Conservation (phyloP, 768 basidiomycete species). For the Leccinum variicolor region DNA sequence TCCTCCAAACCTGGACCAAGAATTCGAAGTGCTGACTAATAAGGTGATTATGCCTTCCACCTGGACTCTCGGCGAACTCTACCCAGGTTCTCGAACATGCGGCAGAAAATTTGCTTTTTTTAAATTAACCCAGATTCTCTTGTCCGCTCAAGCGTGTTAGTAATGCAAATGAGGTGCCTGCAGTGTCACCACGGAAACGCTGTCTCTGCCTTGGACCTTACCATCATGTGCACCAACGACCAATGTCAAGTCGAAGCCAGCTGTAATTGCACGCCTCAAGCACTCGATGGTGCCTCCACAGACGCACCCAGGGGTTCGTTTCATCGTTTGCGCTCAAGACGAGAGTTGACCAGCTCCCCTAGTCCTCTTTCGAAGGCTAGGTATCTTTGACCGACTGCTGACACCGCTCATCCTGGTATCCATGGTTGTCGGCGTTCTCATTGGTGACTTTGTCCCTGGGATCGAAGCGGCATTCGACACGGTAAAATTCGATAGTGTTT, state of each 20-base stretch:
- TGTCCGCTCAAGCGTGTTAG: too few species aligned
- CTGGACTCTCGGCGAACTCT: too few species aligned
- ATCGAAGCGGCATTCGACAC: slow-evolving; percentile 63
- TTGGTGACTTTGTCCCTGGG: slow-evolving; percentile 62
- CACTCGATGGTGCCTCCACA: background rate
- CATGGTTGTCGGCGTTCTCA: slow-evolving; percentile 75
- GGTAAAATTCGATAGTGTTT: slow-evolving; percentile 64
- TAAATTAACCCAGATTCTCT: too few species aligned
- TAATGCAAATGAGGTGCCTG: too few species aligned
- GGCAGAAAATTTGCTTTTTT: too few species aligned
- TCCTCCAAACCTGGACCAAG: too few species aligned
- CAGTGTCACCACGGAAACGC: too few species aligned
- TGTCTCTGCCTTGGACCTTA: background rate
- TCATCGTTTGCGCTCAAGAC: background rate
- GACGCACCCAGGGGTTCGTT: slow-evolving; percentile 4
- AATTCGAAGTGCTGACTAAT: too few species aligned
- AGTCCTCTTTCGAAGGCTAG: slow-evolving; percentile 42
- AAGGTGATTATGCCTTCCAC: too few species aligned
- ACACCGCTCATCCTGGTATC: slow-evolving; percentile 63
- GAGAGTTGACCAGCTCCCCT: background rate
- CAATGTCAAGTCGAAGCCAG: background rate
- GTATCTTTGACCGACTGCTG: slow-evolving; percentile 56
- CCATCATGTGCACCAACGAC: background rate
- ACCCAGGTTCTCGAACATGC: too few species aligned
- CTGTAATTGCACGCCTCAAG: background rate